phyloP scores from a whole-genome alignment of 2,329 filamentous ascomycete species.

The Arthroderma uncinatum region DNA sequence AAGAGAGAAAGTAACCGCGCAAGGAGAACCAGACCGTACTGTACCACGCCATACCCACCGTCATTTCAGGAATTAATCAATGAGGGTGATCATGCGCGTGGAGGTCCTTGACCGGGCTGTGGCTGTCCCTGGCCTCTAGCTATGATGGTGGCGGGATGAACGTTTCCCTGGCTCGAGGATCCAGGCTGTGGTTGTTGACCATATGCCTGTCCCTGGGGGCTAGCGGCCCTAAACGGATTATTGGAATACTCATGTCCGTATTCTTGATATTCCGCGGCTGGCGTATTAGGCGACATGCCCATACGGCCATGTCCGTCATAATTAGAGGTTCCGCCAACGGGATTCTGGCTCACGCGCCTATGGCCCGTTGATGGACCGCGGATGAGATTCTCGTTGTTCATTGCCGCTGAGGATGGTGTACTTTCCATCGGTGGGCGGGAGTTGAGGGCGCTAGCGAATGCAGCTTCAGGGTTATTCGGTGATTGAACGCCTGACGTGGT shows the following conservation, averaged over 20 bases:
- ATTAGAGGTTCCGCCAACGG: background rate
- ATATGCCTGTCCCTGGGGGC: background rate
- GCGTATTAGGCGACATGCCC: slow-evolving; percentile 10
- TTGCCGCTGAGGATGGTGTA: slow-evolving; percentile 21
- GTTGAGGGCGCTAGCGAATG: slow-evolving; percentile 26
- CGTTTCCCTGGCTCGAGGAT: background rate
- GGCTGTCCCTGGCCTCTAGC: background rate
- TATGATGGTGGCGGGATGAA: background rate
- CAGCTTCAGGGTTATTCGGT: slow-evolving; percentile 24
- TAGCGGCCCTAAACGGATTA: background rate
- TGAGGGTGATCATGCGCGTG: background rate
- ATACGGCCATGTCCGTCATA: background rate
- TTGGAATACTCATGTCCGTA: slow-evolving; percentile 9
- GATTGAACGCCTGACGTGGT: background rate
- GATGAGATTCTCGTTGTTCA: slow-evolving; percentile 22
- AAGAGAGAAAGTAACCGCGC: too few species aligned
- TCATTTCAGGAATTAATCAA: background rate
- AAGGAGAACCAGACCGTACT: background rate
- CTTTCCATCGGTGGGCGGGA: slow-evolving; percentile 24
- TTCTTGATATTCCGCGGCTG: slow-evolving; percentile 7
- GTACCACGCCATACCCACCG: background rate
- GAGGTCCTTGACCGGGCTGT: background rate
- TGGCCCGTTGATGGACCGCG: slow-evolving; percentile 33
- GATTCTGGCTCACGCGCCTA: slow-evolving; percentile 15
- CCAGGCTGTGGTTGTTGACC: background rate